Base-by-base conservation (phyloP, 352 stramenopile species). In the Hyaloperonospora arabidopsidis region DNA sequence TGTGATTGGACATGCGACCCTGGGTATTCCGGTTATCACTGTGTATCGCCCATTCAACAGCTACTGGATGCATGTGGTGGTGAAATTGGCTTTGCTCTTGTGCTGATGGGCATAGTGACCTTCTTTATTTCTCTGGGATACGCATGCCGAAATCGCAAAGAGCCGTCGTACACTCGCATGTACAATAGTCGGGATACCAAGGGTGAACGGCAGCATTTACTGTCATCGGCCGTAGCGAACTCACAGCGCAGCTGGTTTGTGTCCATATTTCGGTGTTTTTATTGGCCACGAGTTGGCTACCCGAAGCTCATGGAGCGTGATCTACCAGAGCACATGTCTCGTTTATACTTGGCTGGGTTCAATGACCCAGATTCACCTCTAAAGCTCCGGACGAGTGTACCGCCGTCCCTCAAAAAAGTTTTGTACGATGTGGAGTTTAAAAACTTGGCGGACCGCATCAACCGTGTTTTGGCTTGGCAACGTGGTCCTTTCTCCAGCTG, bases 281-380 rank as follows among this genome's bases (percentile, higher is more conserved):
- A 84, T 54, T 91, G 81, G 81, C 75, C 76, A 12, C 78, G 79
- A 2, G 78, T 89, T 43, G 67, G 58, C 23, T 92, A 92, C 46
- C 79, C 80, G 21, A 92, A 89, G 56, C 74, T 92, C 22, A 68
- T 81, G 57, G 80, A 87, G 39, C 73, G 74, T n/a, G 79, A 92
- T 57, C 48, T 92, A n/a, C 67, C 71, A 4, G 77, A 89, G 56
- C 82, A 92, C 64, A 89, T 92, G 76, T 74, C 76, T 2, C 73
- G 82, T 8, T 70, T 92, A 28, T 92, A 92, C 55, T 70, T 92
- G 29, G 57, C 65, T 1, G 81, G 81, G 1, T 65, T 71, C 40
- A 88, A 91, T 39, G 78, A 88, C 5, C 78, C 65, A 22, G 68
- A 83, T 17, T 74, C 67, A 8, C 78, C 78, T 1, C 61, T 91